Conservation (phyloP, 331 rosid species). For the Pyrus hybrid region DNA sequence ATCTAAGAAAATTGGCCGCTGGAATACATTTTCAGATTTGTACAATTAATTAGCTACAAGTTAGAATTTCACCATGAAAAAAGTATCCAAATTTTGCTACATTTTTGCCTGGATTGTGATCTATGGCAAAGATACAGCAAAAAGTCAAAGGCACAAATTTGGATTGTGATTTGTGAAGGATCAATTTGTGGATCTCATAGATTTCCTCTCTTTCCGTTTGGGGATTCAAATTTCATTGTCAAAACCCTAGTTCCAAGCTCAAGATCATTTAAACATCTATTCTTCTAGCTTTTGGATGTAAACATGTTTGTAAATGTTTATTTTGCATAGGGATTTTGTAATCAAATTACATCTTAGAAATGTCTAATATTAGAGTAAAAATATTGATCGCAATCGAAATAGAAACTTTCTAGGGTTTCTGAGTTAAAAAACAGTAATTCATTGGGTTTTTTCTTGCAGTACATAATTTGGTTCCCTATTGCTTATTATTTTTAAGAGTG, state of each 20-base stretch:
- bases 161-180: slow-evolving; percentile 1
- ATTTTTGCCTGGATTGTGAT: not conserved
- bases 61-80: not conserved
- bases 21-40: not conserved
- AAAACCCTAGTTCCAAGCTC: not conserved
- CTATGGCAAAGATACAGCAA: not conserved
- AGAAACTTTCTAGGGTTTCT: not conserved
- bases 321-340: not conserved
- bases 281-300: not conserved
- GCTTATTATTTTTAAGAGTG: too few relatives aligned
- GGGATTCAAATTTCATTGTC: not conserved
- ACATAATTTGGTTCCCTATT: not conserved
- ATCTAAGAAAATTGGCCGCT: not conserved
- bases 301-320: not conserved
- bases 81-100: not conserved
- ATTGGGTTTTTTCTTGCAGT: not conserved
- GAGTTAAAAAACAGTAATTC: not conserved
- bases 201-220: not conserved
- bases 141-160: slow-evolving; percentile 1
- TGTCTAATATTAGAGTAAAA: too few relatives aligned
- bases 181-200: not conserved
- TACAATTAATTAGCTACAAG: not conserved
- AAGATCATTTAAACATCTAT: not conserved
- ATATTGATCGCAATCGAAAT: not conserved
- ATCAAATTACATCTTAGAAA: not conserved